Conservation (phyloP, 2,329 filamentous ascomycete species). For the Fusarium mexicanum region DNA sequence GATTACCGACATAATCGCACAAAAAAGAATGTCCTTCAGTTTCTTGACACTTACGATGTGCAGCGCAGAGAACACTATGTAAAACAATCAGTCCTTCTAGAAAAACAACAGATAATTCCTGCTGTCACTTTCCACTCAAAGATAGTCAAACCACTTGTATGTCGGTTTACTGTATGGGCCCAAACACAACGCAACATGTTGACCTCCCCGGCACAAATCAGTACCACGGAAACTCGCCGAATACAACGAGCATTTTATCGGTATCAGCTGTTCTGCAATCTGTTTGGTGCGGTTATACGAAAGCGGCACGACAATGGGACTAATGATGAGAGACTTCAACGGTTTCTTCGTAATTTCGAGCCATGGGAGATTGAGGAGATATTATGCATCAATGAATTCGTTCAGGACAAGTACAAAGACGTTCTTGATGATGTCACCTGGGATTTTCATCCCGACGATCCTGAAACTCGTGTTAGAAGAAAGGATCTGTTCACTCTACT, state of each 20-base stretch:
- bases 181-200: not conserved
- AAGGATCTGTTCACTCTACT: not conserved
- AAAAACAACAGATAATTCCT: not conserved
- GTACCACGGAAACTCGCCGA: not conserved
- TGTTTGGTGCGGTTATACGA: not conserved
- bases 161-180: not conserved
- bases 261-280: constrained; percentile 20
- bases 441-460: not conserved
- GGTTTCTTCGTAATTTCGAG: not conserved
- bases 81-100: not conserved
- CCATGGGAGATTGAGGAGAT: constrained; percentile 1
- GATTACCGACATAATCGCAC: not conserved
- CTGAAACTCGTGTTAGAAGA: not conserved
- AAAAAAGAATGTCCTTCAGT: too few species aligned
- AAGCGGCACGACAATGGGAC: not conserved
- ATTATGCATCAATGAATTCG: not conserved
- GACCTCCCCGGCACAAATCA: not conserved
- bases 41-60: not conserved
- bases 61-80: not conserved
- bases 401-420: not conserved
- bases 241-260: constrained; percentile 16
- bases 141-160: not conserved
- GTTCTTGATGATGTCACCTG: not conserved
- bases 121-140: not conserved
- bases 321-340: not conserved